Evolutionary conservation across 371 early-diverging fungal genomes (phyloP).

Genomic region (Sporodiniella umbellata): DNA sequence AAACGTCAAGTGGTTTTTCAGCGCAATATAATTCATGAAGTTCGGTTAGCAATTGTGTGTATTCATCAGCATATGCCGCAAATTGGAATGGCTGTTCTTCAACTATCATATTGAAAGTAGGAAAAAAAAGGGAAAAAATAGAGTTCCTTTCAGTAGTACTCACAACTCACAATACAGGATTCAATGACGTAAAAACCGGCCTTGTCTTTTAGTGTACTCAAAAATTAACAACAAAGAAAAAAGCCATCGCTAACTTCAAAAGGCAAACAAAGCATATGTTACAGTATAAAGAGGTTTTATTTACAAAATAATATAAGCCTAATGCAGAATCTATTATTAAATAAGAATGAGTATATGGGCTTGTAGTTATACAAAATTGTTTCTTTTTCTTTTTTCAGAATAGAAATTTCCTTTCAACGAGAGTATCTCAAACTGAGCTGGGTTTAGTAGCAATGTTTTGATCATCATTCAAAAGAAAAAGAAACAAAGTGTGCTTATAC

Average conservation of each 20-base stretch:
- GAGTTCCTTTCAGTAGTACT: not conserved
- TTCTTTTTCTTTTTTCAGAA: slow-evolving; percentile 2
- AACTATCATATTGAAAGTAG: slow-evolving; percentile 8
- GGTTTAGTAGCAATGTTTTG: slow-evolving; percentile 1
- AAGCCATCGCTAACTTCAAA: too few relatives aligned
- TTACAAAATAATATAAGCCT: too few relatives aligned
- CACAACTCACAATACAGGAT: not conserved
- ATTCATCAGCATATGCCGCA: slow-evolving; percentile 31
- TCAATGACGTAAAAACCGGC: too few relatives aligned
- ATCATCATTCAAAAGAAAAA: not conserved
- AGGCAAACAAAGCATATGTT: too few relatives aligned
- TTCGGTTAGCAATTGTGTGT: slow-evolving; percentile 40
- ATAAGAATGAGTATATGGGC: too few relatives aligned
- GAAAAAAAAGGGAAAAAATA: not conserved
- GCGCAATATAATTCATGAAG: slow-evolving; percentile 37
- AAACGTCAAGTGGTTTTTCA: slow-evolving; percentile 68
- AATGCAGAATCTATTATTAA: too few relatives aligned
- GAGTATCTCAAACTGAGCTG: slow-evolving; percentile 1
- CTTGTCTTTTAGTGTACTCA: too few relatives aligned
- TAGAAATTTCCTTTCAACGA: not conserved
- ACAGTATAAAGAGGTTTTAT: too few relatives aligned
- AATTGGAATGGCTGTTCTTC: slow-evolving; percentile 22
- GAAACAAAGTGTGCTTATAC: too few relatives aligned
- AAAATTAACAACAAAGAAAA: too few relatives aligned
- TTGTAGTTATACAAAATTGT: too few relatives aligned